A percentile compares a stretch with the other conserved stretches of the same genome.
phyloP scores from a whole-genome alignment of 1,139 yeast genomes.

The Lodderomyces beijingensis region DNA sequence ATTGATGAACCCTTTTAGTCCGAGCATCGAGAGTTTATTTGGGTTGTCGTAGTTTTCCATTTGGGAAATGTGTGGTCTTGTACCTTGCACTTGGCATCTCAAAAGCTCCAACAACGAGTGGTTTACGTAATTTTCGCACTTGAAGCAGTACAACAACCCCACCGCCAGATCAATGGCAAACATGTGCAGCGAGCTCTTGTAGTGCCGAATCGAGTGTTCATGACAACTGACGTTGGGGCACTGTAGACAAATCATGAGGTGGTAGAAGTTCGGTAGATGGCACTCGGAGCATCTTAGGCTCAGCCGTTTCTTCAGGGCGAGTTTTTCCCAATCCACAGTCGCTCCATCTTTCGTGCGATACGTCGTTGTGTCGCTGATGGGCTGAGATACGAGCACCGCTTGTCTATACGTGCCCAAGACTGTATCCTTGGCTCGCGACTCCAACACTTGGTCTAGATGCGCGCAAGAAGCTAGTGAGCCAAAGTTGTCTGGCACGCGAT shows the following conservation, averaged over 20 bases:
- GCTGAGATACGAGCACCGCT: conserved; percentile 47
- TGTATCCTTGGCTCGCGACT: conserved; percentile 51
- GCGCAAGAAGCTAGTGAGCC: conserved; percentile 44
- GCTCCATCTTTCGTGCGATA: conserved; percentile 28
- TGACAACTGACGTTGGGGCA: conserved; percentile 81
- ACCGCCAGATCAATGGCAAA: conserved; percentile 63
- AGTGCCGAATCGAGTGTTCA: conserved; percentile 61
- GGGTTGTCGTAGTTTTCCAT: conserved; percentile 38
- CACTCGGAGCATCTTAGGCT: conserved; percentile 53
- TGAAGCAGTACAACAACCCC: conserved; percentile 70
- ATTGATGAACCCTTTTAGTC: conserved; percentile 82
- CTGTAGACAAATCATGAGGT: conserved; percentile 68
- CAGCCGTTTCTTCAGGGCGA: conserved; percentile 36
- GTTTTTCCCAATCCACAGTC: conserved; percentile 24
- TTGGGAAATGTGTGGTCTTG: conserved; percentile 2
- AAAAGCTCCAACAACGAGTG: conserved; percentile 54
- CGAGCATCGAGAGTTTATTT: conserved; percentile 58
- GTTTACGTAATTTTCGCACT: conserved; percentile 68
- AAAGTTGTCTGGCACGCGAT: conserved; percentile 18
- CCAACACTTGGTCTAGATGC: conserved; percentile 51
- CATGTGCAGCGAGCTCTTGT: conserved; percentile 57
- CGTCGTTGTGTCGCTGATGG: conserved; percentile 18
- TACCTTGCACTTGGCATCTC: conserved; percentile 27
- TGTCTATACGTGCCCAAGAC: conserved; percentile 56
- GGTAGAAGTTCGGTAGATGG: conserved; percentile 39